Base-by-base conservation (phyloP, 2,329 filamentous ascomycete genomes). In the Dryadomyces quercus-mongolicae region DNA sequence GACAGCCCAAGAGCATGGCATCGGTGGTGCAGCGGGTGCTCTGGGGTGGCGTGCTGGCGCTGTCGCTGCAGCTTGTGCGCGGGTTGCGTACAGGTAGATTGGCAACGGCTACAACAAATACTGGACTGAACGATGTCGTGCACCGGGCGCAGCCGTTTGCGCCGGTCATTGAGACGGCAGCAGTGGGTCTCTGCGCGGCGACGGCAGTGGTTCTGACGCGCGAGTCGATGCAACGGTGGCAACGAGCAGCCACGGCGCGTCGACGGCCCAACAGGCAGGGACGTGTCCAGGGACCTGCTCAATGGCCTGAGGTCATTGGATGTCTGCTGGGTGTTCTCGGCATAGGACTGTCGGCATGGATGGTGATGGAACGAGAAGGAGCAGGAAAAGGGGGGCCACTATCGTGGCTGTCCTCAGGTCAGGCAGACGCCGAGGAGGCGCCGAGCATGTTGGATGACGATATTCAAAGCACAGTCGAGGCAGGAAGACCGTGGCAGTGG, bases 341-440 rank as follows among this genome's bases (percentile, higher is more conserved):
- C 6, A 9, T 58, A n/a, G 54, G n/a, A 3, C 31, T 58, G 36
- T 56, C 59, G 2, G 55, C 44, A 38, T 57, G 56, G 56, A 57
- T 60, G 56, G 57, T 52, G 2, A 2, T 42, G 38, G 52, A 52
- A 44, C 53, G 56, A 54, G 8, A 44, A 9, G 53, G 54, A 43
- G 9, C 47, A 20, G 44, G 44, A 22, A 18, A 22, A 10, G 20
- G 9, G 21, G 45, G 5, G 7, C 20, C 21, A 7, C n/a, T 5
- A 22, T 3, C 16, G 43, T 10, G 15, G 43, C 9, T 45, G 43
- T 45, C n/a, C 18, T 45, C 18, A n/a, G 18, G 3, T 3, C 16
- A 9, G 12, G n/a, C 18, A 45, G 16, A 45, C 16, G n/a, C 13
- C 16, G 38, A 15, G 9, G 15, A 8, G 25, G 42, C 15, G 22